Conservation (phyloP, 805 yeast genomes). For the Lipomyces mesembrius region DNA sequence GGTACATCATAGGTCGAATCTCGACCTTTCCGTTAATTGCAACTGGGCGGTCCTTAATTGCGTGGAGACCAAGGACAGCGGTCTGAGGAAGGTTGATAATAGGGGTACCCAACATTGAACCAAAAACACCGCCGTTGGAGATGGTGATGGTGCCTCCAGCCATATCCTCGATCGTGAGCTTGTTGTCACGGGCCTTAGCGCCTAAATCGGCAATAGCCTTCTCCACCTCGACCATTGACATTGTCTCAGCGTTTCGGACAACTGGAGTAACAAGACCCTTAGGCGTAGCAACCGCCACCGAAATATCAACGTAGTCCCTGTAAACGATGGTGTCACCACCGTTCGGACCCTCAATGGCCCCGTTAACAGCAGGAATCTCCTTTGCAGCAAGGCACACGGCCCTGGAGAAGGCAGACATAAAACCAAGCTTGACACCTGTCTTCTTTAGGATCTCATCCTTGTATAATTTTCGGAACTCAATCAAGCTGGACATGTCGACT, state of each 20-base stretch:
- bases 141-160: conserved; percentile 99
- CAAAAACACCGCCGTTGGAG: conserved; percentile 99
- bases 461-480: conserved; percentile 94
- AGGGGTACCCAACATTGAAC: conserved; percentile 97
- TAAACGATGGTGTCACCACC: conserved; percentile 88
- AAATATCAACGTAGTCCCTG: conserved; percentile 95
- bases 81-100: conserved; percentile 98
- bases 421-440: conserved; percentile 93
- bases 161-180: conserved; percentile 96
- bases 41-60: conserved; percentile 96
- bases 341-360: conserved; percentile 74
- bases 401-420: conserved; percentile 98
- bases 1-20: conserved; percentile 98
- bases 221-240: conserved; percentile 86
- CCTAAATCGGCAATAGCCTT: conserved; percentile 81
- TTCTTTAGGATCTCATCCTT: conserved; percentile 95
- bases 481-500: conserved; percentile 89
- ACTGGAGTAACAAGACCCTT: conserved; percentile 98
- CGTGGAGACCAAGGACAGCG: conserved; percentile 96
- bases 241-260: conserved; percentile 93
- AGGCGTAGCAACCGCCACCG: conserved; percentile 98
- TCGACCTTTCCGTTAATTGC: conserved; percentile 95
- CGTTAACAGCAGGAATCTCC: conserved; percentile 94
- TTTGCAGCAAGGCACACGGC: conserved; percentile 92
- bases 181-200: conserved; percentile 94